Evolutionary conservation across 1,139 yeast species (phyloP).

Genomic region (Komagataea norvegica): DNA sequence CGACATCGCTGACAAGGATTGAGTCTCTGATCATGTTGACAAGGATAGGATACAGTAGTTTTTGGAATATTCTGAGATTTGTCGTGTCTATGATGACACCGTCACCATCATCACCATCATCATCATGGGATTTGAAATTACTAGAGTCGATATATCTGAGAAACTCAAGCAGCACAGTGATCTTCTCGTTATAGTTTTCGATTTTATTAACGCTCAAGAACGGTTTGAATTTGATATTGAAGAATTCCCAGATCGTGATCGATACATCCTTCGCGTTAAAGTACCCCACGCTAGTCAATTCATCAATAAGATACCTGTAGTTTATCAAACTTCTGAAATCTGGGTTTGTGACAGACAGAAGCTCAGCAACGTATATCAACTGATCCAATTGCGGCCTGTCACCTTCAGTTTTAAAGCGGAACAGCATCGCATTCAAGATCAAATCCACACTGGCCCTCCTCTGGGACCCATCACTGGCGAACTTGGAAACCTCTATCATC

Average conservation of each 20-base stretch:
- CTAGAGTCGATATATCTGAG: conserved; percentile 3
- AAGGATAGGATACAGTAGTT: conserved; percentile 13
- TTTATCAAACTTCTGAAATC: conserved; percentile 12
- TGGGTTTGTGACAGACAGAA: neutral
- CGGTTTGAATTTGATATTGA: conserved; percentile 3
- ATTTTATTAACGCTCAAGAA: conserved; percentile 2
- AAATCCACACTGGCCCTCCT: conserved; percentile 21
- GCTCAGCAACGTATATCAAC: conserved; percentile 1
- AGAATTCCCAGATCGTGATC: conserved; percentile 3
- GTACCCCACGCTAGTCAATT: too few relatives aligned
- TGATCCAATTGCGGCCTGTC: neutral
- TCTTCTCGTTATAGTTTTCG: conserved; percentile 7
- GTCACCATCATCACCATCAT: neutral
- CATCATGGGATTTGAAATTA: neutral
- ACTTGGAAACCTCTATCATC: neutral
- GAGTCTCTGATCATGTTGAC: conserved; percentile 14
- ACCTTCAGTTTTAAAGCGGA: neutral
- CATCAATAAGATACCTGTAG: conserved; percentile 7
- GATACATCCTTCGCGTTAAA: conserved; percentile 18
- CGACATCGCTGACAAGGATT: conserved; percentile 10
- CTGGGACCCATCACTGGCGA: neutral
- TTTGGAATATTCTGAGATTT: conserved; percentile 1
- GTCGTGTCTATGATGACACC: neutral
- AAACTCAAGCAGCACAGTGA: conserved; percentile 1
- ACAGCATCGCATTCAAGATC: neutral